A percentile compares a stretch with the other conserved stretches of the same genome.
These are phyloP conservation scores for Nakaseomyces uthaithaninus DNA, from an alignment of 1,139 yeast genomes.

Conservation along the genomic window DNA sequence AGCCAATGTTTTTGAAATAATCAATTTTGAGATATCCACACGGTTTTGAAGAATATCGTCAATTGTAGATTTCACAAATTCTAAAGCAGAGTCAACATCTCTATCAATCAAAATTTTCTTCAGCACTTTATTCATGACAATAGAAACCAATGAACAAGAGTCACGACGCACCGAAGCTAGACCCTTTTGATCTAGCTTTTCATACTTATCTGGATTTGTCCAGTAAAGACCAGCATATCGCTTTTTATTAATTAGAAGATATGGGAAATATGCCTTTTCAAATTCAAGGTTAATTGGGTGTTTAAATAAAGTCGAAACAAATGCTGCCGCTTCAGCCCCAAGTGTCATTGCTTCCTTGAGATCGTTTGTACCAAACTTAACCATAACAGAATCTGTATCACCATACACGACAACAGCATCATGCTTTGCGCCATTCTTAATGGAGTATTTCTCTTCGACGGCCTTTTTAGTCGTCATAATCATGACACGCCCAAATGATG, in stretches of 20 bases:
- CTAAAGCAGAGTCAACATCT: slow-evolving; percentile 81
- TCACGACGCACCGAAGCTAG: slow-evolving; percentile 97
- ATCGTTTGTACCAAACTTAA: slow-evolving; percentile 84
- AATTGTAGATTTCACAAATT: slow-evolving; percentile 77
- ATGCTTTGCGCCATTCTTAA: slow-evolving; percentile 68
- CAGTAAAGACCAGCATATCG: slow-evolving; percentile 96
- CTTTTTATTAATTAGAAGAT: slow-evolving; percentile 85
- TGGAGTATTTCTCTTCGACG: slow-evolving; percentile 72
- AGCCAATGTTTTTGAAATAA: slow-evolving; percentile 87
- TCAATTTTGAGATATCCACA: slow-evolving; percentile 86
- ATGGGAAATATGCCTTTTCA: slow-evolving; percentile 94
- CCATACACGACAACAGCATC: slow-evolving; percentile 94
- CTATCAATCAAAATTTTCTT: slow-evolving; percentile 81
- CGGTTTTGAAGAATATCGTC: slow-evolving; percentile 86
- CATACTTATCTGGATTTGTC: slow-evolving; percentile 84
- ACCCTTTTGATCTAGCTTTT: slow-evolving; percentile 98
- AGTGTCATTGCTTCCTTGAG: slow-evolving; percentile 76
- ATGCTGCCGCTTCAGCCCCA: slow-evolving; percentile 91
- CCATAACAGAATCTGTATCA: slow-evolving; percentile 99
- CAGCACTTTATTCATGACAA: slow-evolving; percentile 86
- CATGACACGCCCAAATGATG: slow-evolving; percentile 96
- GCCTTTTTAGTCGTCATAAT: slow-evolving; percentile 83
- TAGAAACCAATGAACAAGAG: slow-evolving; percentile 88
- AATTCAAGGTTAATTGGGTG: slow-evolving; percentile 91
- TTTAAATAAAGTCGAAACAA: slow-evolving; percentile 68